phyloP scores from a whole-genome alignment of 169 alveolate genomes.

The Plasmodium gonderi region DNA sequence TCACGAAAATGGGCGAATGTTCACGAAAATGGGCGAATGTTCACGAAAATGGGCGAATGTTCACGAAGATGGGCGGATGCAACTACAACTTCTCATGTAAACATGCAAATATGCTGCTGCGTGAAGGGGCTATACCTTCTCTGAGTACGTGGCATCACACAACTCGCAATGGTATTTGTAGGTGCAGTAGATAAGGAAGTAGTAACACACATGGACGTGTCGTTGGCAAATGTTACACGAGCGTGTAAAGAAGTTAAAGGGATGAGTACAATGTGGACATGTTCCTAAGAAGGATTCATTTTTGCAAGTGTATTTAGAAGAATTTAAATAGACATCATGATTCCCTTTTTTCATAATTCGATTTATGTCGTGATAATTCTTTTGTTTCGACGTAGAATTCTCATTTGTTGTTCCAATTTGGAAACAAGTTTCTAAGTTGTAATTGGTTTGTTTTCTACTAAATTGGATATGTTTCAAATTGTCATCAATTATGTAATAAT shows the following conservation, averaged over 20 bases:
- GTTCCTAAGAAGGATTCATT: constrained; percentile 46
- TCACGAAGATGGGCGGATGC: too few species aligned
- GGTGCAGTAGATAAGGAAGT: constrained; percentile 43
- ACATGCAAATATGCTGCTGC: background rate
- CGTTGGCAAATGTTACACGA: constrained; percentile 43
- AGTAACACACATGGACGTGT: constrained; percentile 33
- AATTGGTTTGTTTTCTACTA: constrained; percentile 41
- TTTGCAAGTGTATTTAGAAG: constrained; percentile 28
- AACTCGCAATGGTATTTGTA: constrained; percentile 62
- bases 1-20: too few species aligned
- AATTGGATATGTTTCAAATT: constrained; percentile 31
- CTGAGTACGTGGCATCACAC: constrained; percentile 75
- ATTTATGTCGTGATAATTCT: background rate
- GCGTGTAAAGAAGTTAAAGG: constrained; percentile 16
- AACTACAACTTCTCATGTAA: too few species aligned
- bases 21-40: too few species aligned
- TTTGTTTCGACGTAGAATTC: background rate
- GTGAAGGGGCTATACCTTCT: constrained; percentile 15
- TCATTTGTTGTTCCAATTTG: background rate
- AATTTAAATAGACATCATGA: constrained; percentile 29
- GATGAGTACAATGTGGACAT: constrained; percentile 58
- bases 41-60: too few species aligned
- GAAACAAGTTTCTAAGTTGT: constrained; percentile 21
- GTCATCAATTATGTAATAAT: constrained; percentile 61
- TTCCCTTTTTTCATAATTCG: constrained; percentile 21